Conservation (phyloP, 352 stramenopile genomes). For the Globisporangium okanoganense region DNA sequence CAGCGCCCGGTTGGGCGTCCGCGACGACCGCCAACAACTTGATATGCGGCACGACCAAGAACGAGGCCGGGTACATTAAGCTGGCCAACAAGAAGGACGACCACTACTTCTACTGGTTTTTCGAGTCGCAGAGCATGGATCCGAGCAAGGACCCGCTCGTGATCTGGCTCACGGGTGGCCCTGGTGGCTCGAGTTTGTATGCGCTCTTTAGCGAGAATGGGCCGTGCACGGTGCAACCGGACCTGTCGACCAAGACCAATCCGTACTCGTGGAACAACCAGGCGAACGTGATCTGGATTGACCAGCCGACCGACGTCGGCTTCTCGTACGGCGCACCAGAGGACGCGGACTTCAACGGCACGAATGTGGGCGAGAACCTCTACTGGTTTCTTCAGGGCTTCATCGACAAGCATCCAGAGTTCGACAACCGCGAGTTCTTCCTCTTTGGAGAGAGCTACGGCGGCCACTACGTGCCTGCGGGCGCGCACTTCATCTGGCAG, state of each 20-base stretch:
- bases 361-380: conserved; percentile 41
- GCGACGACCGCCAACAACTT: not conserved
- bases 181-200: conserved; percentile 29
- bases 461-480: conserved; percentile 50
- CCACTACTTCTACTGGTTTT: conserved; percentile 47
- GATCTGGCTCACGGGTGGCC: conserved; percentile 37
- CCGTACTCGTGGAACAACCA: conserved; percentile 22
- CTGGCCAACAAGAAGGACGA: conserved; percentile 31
- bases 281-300: not conserved
- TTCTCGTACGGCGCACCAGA: conserved; percentile 26
- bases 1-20: not conserved
- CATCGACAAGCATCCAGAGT: conserved; percentile 42
- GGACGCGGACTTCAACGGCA: conserved; percentile 27
- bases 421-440: conserved; percentile 39
- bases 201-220: conserved; percentile 33
- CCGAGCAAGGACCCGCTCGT: conserved; percentile 26
- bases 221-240: conserved; percentile 24
- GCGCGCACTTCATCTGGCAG: conserved; percentile 50
- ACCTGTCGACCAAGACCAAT: conserved; percentile 21
- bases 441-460: conserved; percentile 55
- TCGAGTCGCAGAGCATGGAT: conserved; percentile 21
- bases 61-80: conserved; percentile 31
- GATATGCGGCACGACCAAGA: conserved; percentile 19
- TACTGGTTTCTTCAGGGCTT: conserved; percentile 48
- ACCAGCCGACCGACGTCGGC: conserved; percentile 16